Evolutionary conservation across 202 grass and related monocot species (phyloP), one percentile per base, ranked within the genome.

Genomic region (Elaeis oleifera): DNA sequence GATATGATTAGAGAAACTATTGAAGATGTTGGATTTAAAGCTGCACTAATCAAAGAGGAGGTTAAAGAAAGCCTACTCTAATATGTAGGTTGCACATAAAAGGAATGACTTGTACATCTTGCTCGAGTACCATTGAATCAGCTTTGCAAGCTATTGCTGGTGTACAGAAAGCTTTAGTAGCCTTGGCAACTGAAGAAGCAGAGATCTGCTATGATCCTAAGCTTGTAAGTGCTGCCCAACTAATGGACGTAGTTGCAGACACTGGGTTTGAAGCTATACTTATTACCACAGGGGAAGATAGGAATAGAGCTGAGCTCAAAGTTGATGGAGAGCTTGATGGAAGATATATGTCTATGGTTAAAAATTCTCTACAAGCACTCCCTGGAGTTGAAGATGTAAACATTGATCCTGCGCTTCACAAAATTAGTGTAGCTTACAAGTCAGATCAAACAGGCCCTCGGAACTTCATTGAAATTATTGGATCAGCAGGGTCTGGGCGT

Each of bases 171-270:
- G 92, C 84, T 69, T 78, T 79, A 13, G 84, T 96, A 73, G 81
- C 77, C 9, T 64, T 96, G 77, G 84, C 87, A 78, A 96, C 74
- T 65, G 84, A 96, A 89, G 92, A 96, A 79, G 87, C 87, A 52
- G 81, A 89, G 78, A 81, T 96, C 50, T 67, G 56, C 55, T 91
- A 91, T 73, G 71, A 96, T 61, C 74, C 50, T 16, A 88, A 83
- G 63, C 70, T 84, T 50, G 49, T 77, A 72, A 59, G 69, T 76
- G 59, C 74, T 27, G 24, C n/a, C 74, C 81, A 81, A 68, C 77
- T 91, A 20, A 64, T 85, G 20, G 50, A 81, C 48, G 79, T 71
- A 61, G 74, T 89, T 64, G 79, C 86, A 79, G 79, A 77, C 67
- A 83, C 76, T 71, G 87, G 92, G 21, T 96, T 89, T 76, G 81